These are phyloP conservation scores for Nakazawaea molendinolei DNA, from an alignment of 805 yeast genomes.

Conservation along the genomic window DNA sequence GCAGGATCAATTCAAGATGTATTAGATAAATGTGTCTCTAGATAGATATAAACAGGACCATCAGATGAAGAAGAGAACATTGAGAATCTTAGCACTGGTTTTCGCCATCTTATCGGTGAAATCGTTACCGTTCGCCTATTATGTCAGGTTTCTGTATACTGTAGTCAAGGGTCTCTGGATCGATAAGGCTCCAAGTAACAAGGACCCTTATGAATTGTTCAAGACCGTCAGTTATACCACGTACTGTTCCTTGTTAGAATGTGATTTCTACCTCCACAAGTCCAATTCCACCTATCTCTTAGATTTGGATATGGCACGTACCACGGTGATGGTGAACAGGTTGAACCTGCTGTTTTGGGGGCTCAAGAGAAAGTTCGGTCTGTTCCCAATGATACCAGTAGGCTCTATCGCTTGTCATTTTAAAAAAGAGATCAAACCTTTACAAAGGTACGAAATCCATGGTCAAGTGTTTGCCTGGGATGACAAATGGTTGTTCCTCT, in stretches of 20 bases:
- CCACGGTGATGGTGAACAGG: slow-evolving; percentile 48
- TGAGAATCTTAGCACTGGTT: background rate
- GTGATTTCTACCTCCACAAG: slow-evolving; percentile 84
- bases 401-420: slow-evolving; percentile 66
- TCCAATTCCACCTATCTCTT: slow-evolving; percentile 78
- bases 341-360: slow-evolving; percentile 52
- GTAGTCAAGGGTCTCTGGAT: slow-evolving; percentile 31
- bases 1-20: too few species aligned
- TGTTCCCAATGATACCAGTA: slow-evolving; percentile 66
- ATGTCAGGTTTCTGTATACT: slow-evolving; percentile 50
- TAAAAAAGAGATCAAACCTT: slow-evolving; percentile 67
- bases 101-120: slow-evolving; percentile 42
- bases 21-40: too few species aligned
- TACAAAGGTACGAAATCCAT: slow-evolving; percentile 46
- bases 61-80: too few species aligned
- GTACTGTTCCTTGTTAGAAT: slow-evolving; percentile 69
- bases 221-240: slow-evolving; percentile 37
- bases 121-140: slow-evolving; percentile 61
- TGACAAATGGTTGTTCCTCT: slow-evolving; percentile 73
- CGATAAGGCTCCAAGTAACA: slow-evolving; percentile 13
- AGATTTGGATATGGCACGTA: slow-evolving; percentile 76
- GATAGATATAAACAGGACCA: too few species aligned
- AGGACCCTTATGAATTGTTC: slow-evolving; percentile 29
- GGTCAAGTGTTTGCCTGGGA: slow-evolving; percentile 77
- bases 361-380: slow-evolving; percentile 25